Conservation (phyloP, 192 early-diverging fungal genomes). For the Chytriomyces hyalinus region DNA sequence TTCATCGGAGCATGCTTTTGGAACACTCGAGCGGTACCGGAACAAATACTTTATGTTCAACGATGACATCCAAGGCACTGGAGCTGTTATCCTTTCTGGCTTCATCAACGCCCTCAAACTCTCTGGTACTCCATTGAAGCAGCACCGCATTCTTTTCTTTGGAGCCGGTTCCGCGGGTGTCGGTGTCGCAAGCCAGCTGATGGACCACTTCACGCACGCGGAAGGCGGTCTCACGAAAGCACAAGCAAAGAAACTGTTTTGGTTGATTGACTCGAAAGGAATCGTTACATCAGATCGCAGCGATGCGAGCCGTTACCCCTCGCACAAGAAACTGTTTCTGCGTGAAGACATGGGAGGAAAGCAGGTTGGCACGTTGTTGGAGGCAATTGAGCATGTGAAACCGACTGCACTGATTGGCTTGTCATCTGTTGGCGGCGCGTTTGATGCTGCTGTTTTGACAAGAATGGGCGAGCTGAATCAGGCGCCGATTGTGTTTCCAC, state of each 20-base stretch:
- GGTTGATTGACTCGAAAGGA: slow-evolving; percentile 92
- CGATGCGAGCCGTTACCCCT: slow-evolving; percentile 58
- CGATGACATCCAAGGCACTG: slow-evolving; percentile 93
- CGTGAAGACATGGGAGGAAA: slow-evolving; percentile 82
- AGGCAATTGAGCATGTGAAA: slow-evolving; percentile 82
- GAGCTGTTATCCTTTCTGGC: slow-evolving; percentile 92
- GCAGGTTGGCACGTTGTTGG: slow-evolving; percentile 74
- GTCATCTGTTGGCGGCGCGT: slow-evolving; percentile 77
- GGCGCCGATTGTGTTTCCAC: slow-evolving; percentile 83
- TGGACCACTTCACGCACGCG: slow-evolving; percentile 78
- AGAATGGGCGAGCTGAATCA: slow-evolving; percentile 78
- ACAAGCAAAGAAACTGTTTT: slow-evolving; percentile 73
- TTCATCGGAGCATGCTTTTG: slow-evolving; percentile 90
- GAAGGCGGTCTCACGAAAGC: slow-evolving; percentile 70
- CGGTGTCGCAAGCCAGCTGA: slow-evolving; percentile 90
- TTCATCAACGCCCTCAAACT: slow-evolving; percentile 82
- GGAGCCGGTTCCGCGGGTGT: slow-evolving; percentile 95
- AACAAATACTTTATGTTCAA: slow-evolving; percentile 85
- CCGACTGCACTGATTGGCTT: slow-evolving; percentile 94
- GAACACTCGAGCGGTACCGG: slow-evolving; percentile 77
- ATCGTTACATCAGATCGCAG: slow-evolving; percentile 87
- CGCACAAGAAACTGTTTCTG: slow-evolving; percentile 72
- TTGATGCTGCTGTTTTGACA: slow-evolving; percentile 69
- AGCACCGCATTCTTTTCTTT: slow-evolving; percentile 91
- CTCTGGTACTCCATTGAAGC: slow-evolving; percentile 64